Evolutionary conservation across 2,329 filamentous ascomycete genomes (phyloP), one percentile per base, ranked within the genome.

Genomic region (Penicillium sp.): DNA sequence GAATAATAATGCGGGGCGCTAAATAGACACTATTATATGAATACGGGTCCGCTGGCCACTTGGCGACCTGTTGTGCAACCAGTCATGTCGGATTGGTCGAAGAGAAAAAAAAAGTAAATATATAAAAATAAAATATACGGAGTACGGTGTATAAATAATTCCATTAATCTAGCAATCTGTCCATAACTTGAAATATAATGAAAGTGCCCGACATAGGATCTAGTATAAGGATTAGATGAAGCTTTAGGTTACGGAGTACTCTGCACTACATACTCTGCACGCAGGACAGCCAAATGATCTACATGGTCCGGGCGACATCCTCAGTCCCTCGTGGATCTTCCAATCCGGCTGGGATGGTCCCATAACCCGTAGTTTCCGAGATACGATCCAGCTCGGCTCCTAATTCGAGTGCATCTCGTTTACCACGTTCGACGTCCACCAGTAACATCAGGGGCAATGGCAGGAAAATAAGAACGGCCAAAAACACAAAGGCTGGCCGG

Each of bases 401-500:
- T 52, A 92, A 76, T 62, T 79, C 83, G 61, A 82, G 79, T 1
- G 87, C 89, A 67, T 91, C 88, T 42, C 77, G 74, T 74, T 86
- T 90, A 10, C 90, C 90, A 33, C 90, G 81, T 49, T 95, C 90
- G 9, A 96, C 90, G 71, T 97, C 82, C 31, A 99, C 90, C 51
- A 91, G 83, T 69, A 87, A 88, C 74, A 97, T 90, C 47, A 97
- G 77, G 1, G 92, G 91, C 14, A 92, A 87, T 1, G 94, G 92
- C 1, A 96, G 73, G 5, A 89, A 88, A 6, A 99, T 89, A n/a
- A 99, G 77, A 5, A 86, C 80, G 0, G 91, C 91, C 36, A 99
- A 79, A 70, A 99, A 99, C 81, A 89, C 92, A 73, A 99, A 99
- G 1, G 93, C 92, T 6, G 89, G 89, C 45, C 90, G 82, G 54